A percentile compares a stretch with the other conserved stretches of the same genome.
Conservation (phyloP, 129 eudicot genomes). For the Saussurea involucrata region DNA sequence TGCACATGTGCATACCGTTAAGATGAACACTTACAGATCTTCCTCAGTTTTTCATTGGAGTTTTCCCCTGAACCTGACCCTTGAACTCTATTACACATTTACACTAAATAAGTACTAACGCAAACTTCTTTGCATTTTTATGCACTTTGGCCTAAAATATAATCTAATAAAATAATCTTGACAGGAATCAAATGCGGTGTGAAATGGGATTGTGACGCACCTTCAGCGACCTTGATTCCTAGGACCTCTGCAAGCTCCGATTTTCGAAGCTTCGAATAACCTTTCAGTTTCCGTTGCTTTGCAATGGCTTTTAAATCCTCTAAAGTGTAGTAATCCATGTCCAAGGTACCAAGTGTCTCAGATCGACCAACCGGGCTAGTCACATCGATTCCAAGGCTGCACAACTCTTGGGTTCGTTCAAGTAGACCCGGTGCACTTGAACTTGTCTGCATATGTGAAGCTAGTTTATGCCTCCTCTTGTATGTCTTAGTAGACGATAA, state of each 20-base stretch:
- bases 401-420: constrained; percentile 18
- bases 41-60: too few relatives aligned
- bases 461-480: constrained; percentile 9
- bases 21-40: too few relatives aligned
- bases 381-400: constrained; percentile 4
- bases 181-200: neutral
- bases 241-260: constrained; percentile 26
- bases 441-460: constrained; percentile 15
- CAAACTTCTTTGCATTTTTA: neutral
- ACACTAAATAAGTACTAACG: neutral
- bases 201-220: constrained; percentile 8
- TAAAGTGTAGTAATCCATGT: constrained; percentile 20
- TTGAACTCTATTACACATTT: neutral
- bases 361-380: constrained; percentile 10
- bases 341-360: neutral
- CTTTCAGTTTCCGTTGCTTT: constrained; percentile 18
- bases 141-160: neutral
- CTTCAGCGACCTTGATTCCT: constrained; percentile 24
- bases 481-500: constrained; percentile 21
- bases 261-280: constrained; percentile 36
- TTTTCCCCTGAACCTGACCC: too few relatives aligned
- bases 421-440: constrained; percentile 10
- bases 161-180: neutral
- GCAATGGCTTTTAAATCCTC: constrained; percentile 29
- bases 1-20: too few relatives aligned